Percentiles rank a stretch among this genome's conserved stretches.
Evolutionary conservation across 2,329 filamentous ascomycete species (phyloP).

Genomic region (Septoria petroselini): DNA sequence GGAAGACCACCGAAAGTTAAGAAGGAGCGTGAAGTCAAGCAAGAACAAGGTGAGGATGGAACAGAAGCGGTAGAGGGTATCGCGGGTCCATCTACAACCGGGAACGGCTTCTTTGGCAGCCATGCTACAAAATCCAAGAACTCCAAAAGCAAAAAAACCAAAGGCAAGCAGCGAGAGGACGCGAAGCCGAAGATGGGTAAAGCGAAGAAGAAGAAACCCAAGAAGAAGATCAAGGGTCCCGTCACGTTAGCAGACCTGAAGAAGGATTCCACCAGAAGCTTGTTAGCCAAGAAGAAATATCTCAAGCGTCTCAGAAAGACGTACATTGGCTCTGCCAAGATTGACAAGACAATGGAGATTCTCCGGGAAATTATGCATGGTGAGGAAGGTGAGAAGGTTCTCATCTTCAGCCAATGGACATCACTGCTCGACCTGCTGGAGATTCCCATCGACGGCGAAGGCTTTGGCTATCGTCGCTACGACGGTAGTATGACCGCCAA

Average conservation of each 20-base stretch:
- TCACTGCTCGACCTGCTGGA: constrained; percentile 74
- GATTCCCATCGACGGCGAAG: constrained; percentile 61
- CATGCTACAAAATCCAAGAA: constrained; percentile 22
- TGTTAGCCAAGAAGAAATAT: constrained; percentile 65
- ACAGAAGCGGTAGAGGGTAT: constrained; percentile 11
- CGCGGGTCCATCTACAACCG: constrained; percentile 14
- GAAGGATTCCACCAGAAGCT: constrained; percentile 62
- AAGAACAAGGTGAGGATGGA: constrained; percentile 1
- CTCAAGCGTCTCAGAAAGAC: constrained; percentile 63
- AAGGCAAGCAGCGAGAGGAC: constrained; percentile 13
- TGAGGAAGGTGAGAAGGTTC: constrained; percentile 66
- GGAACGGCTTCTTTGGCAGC: constrained; percentile 8
- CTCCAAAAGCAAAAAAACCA: constrained; percentile 10
- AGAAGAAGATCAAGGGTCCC: constrained; percentile 35
- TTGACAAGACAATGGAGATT: constrained; percentile 65
- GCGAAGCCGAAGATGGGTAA: constrained; percentile 17
- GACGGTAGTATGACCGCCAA: constrained; percentile 70
- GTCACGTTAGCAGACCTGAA: constrained; percentile 64
- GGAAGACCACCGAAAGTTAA: constrained; percentile 14
- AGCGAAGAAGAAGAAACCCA: constrained; percentile 23
- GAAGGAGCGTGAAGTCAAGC: constrained; percentile 13
- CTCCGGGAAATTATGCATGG: constrained; percentile 50
- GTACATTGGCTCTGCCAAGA: constrained; percentile 73
- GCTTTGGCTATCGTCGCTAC: constrained; percentile 64
- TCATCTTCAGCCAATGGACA: constrained; percentile 81